Evolutionary conservation across 1,284 basidiomycete genomes (phyloP), one percentile per base, ranked within the genome.

Genomic region (Trichosporon ovoides): DNA sequence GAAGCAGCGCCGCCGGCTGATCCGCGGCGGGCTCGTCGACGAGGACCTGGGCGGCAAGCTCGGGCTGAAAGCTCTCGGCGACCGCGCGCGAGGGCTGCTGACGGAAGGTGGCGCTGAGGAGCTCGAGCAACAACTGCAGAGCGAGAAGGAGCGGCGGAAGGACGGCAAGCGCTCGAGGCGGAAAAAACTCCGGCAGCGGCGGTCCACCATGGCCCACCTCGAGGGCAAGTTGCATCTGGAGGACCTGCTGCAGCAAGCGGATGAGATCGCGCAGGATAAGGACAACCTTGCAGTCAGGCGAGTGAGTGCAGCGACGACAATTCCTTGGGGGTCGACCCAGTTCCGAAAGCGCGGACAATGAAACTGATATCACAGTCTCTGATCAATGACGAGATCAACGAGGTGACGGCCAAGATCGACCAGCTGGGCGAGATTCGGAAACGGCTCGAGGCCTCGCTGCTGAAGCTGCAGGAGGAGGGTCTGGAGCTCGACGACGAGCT

Each of bases 401-500:
- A 95, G 71, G 88, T 98, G 14, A 86, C 89, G 13, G 80, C 83
- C 66, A 96, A 95, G 80, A 96, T 97, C 54, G 85, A 87, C 59
- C 85, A 87, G 19, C 80, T 98, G 48, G 90, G 94, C 67, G 82
- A 81, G 24, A 89, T 97, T 62, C 83, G 91, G 60, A 80, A 84
- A 7, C 87, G 87, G 62, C 80, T 98, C 19, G 88, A 94, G 72
- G 82, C 86, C 50, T 87, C 91, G 70, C 81, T 98, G 22, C 77
- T 98, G 37, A 88, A 84, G 68, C 75, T 98, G 55, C 89, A 94
- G 60, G 96, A 98, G 72, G 94, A 98, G 66, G 93, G 97, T 67
- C 80, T 98, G 33, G 95, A 98, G 73, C 80, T 98, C 33, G 90
- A 96, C 69, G 95, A 97, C 66, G 95, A 97, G 78, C 78, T 94